Evolutionary conservation across 768 basidiomycete species (phyloP).

Genomic region (Tricholoma sp.): DNA sequence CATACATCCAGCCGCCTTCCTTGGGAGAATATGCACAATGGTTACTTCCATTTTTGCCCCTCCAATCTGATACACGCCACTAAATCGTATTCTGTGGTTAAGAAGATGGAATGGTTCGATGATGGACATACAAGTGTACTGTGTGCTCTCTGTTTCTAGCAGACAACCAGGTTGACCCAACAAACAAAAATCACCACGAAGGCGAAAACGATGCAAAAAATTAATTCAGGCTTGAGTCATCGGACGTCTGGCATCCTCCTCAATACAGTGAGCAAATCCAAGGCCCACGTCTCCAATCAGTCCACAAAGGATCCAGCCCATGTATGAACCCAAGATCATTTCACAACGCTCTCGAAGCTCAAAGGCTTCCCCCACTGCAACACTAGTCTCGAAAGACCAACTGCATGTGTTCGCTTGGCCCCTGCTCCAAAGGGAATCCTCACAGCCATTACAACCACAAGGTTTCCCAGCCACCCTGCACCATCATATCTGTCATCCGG

Average conservation of each 20-base stretch:
- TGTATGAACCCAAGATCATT: constrained; percentile 5
- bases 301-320: constrained; percentile 9
- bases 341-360: constrained; percentile 36
- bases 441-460: constrained; percentile 28
- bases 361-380: constrained; percentile 34
- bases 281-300: constrained; percentile 8
- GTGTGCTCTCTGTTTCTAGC: no score
- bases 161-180: not conserved
- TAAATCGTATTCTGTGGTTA: no score
- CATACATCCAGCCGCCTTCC: no score
- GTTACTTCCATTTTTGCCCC: no score
- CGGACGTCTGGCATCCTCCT: constrained; percentile 12
- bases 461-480: constrained; percentile 19
- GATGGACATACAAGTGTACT: no score
- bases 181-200: constrained; percentile 16
- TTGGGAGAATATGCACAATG: no score
- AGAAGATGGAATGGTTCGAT: no score
- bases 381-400: constrained; percentile 18
- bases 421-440: constrained; percentile 30
- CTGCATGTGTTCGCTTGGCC: constrained; percentile 27
- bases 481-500: constrained; percentile 16
- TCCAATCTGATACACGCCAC: no score
- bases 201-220: constrained; percentile 16
- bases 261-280: constrained; percentile 7
- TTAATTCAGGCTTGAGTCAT: constrained; percentile 18